phyloP scores from a whole-genome alignment of 2,329 filamentous ascomycete species.

The Rhynchosporium agropyri region DNA sequence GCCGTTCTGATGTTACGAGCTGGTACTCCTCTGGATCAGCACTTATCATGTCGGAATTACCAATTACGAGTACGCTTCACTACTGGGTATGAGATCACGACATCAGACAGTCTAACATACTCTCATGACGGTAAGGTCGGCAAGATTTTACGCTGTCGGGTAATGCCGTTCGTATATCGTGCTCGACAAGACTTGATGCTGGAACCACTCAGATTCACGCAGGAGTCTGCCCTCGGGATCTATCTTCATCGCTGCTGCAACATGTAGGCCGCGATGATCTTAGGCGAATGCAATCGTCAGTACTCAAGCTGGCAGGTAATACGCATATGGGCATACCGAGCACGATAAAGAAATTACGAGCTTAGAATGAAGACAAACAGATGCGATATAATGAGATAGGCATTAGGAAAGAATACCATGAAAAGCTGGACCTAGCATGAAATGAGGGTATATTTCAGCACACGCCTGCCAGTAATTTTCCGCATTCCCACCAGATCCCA shows the following conservation, averaged over 20 bases:
- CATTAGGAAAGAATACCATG: neutral
- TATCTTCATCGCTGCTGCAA: neutral
- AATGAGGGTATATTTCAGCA: conserved; percentile 2
- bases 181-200: neutral
- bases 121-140: neutral
- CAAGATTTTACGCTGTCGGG: neutral
- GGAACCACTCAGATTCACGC: conserved; percentile 7
- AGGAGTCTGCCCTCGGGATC: conserved; percentile 5
- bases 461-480: neutral
- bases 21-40: conserved; percentile 6
- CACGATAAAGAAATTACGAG: conserved; percentile 3
- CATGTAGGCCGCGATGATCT: conserved; percentile 6
- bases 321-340: conserved; percentile 6
- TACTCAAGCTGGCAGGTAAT: conserved; percentile 1
- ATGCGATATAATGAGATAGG: neutral
- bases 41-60: neutral
- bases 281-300: neutral
- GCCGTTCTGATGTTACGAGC: conserved; percentile 6
- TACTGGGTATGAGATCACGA: neutral
- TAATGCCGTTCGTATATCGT: neutral
- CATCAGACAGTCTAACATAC: neutral
- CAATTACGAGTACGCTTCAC: neutral
- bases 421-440: neutral
- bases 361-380: neutral
- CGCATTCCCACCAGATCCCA: neutral